These are phyloP conservation scores for Mycena citricolor DNA, from an alignment of 1,284 basidiomycete genomes.

Conservation along the genomic window DNA sequence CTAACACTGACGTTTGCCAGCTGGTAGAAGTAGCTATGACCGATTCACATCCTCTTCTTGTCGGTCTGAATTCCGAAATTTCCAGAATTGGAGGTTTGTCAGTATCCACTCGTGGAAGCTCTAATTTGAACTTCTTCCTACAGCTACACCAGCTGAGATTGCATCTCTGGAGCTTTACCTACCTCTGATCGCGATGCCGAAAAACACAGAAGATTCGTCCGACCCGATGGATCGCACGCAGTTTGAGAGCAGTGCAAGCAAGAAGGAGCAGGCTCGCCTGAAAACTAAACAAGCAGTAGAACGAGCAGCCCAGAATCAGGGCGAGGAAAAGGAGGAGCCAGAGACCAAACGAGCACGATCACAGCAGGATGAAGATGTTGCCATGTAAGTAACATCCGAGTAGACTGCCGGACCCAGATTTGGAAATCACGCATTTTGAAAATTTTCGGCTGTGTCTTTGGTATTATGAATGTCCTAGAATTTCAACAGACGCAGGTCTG, in stretches of 20 bases:
- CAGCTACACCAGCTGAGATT: constrained; percentile 51
- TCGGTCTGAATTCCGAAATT: constrained; percentile 41
- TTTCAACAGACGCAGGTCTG: no score
- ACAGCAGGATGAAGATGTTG: no score
- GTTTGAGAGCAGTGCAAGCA: constrained; percentile 27
- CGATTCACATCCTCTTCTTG: constrained; percentile 29
- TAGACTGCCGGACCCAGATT: no score
- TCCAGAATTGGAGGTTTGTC: constrained; percentile 34
- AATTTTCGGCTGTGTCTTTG: no score
- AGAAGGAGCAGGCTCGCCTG: constrained; percentile 49
- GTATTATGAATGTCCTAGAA: no score
- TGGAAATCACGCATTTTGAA: no score
- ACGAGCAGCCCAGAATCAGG: constrained; percentile 14
- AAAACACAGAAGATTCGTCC: constrained; percentile 49
- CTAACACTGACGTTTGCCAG: constrained; percentile 26
- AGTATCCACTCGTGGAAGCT: constrained; percentile 1
- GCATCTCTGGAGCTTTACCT: constrained; percentile 61
- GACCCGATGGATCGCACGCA: constrained; percentile 38
- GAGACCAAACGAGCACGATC: constrained; percentile 33
- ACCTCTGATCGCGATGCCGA: constrained; percentile 60
- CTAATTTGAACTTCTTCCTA: constrained; percentile 5
- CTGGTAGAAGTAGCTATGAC: constrained; percentile 30
- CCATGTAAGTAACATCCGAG: no score
- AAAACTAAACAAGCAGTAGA: constrained; percentile 47
- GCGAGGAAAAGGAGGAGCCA: constrained; percentile 22